Evolutionary conservation across 2,329 filamentous ascomycete species (phyloP).

Genomic region (Ascochyta pisi): DNA sequence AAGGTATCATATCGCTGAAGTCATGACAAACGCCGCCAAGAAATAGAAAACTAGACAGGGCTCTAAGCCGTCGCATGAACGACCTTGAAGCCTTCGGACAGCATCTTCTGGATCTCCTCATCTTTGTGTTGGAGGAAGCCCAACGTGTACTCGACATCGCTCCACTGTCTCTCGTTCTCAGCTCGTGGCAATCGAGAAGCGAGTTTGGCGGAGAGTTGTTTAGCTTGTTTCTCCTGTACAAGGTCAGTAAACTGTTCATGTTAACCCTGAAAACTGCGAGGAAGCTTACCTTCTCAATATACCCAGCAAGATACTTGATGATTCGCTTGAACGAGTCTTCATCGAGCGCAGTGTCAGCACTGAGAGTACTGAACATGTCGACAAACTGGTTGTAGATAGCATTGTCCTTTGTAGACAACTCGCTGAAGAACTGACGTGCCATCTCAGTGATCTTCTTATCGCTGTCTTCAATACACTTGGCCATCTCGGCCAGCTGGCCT

Average conservation of each 20-base stretch:
- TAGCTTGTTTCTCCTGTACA: slow-evolving; percentile 91
- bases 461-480: slow-evolving; percentile 96
- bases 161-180: slow-evolving; percentile 95
- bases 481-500: slow-evolving; percentile 97
- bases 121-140: slow-evolving; percentile 91
- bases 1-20: slow-evolving; percentile 18
- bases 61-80: slow-evolving; percentile 52
- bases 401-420: slow-evolving; percentile 97
- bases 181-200: slow-evolving; percentile 84
- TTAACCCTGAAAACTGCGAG: not conserved
- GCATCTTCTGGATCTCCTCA: slow-evolving; percentile 81
- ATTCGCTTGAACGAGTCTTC: slow-evolving; percentile 88
- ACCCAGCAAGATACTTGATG: slow-evolving; percentile 90
- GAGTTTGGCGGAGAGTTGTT: slow-evolving; percentile 90
- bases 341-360: slow-evolving; percentile 78
- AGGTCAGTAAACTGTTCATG: slow-evolving; percentile 17
- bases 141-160: slow-evolving; percentile 92
- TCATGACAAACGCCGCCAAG: slow-evolving; percentile 6
- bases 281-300: slow-evolving; percentile 86
- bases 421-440: slow-evolving; percentile 97
- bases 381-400: slow-evolving; percentile 99
- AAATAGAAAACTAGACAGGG: not conserved
- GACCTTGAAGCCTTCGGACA: slow-evolving; percentile 74
- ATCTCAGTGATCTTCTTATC: slow-evolving; percentile 94
- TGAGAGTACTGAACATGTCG: slow-evolving; percentile 95